phyloP scores from a whole-genome alignment of 345 rosid species.

The Eucalyptus tenuipes region DNA sequence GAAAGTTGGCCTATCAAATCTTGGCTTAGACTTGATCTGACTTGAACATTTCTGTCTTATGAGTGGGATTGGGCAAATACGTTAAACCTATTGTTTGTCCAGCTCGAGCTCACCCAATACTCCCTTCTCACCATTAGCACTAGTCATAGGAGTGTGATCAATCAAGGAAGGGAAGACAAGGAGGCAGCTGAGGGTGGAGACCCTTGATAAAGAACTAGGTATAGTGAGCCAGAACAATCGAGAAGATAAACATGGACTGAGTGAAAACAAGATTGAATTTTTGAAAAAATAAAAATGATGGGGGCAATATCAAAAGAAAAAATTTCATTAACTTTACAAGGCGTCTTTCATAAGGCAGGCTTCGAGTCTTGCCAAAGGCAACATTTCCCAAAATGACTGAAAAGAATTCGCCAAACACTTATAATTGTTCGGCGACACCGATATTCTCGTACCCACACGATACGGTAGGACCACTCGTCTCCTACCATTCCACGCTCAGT shows the following conservation, averaged over 20 bases:
- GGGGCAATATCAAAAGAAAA: not conserved
- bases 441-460: not conserved
- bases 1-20: not conserved
- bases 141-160: too few relatives aligned
- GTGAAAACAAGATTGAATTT: too few relatives aligned
- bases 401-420: not conserved
- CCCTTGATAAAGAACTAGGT: not conserved
- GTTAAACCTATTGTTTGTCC: not conserved
- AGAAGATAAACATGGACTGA: not conserved
- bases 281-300: not conserved
- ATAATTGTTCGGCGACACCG: not conserved
- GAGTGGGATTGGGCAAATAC: fast-evolving
- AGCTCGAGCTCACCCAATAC: not conserved
- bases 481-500: not conserved
- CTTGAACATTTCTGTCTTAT: not conserved
- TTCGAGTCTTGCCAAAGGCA: not conserved
- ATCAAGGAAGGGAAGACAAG: not conserved
- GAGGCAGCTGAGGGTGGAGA: not conserved
- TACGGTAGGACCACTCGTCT: not conserved
- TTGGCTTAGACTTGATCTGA: fast-evolving
- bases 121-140: not conserved
- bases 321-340: not conserved
- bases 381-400: not conserved
- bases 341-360: not conserved
- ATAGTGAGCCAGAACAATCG: not conserved